A percentile compares a stretch with the other conserved stretches of the same genome.
Evolutionary conservation across 208 protist genomes (phyloP).

Genomic region (Wallacemonas sp.): DNA sequence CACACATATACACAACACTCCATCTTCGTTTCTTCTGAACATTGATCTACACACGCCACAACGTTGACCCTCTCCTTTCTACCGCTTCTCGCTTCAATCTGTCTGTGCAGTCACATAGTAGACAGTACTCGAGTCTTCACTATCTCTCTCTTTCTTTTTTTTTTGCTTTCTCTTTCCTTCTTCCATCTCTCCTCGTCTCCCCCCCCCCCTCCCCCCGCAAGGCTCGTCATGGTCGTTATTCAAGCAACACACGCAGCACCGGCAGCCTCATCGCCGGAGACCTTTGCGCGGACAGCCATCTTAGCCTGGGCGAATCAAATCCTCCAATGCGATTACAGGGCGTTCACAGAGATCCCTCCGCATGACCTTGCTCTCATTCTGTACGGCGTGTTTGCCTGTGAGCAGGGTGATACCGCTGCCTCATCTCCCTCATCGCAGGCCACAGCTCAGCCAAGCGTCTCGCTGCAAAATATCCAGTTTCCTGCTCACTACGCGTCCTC

Average conservation of each 20-base stretch:
- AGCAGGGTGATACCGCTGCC: not conserved
- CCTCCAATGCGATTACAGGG: conserved; percentile 32
- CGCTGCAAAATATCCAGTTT: conserved; percentile 53
- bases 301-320: conserved; percentile 61
- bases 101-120: too few relatives aligned
- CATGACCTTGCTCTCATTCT: conserved; percentile 71
- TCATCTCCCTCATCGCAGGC: too few relatives aligned
- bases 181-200: too few relatives aligned
- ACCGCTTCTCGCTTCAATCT: too few relatives aligned
- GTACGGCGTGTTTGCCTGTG: conserved; percentile 44
- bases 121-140: too few relatives aligned
- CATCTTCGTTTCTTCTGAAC: not conserved
- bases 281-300: conserved; percentile 59
- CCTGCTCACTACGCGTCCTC: conserved; percentile 9
- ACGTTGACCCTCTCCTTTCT: too few relatives aligned
- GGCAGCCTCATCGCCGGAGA: conserved; percentile 6
- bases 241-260: not conserved
- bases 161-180: too few relatives aligned
- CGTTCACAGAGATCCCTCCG: conserved; percentile 55
- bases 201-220: too few relatives aligned
- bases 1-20: not conserved
- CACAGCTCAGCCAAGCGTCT: conserved; percentile 28
- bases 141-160: too few relatives aligned
- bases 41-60: too few relatives aligned
- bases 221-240: conserved; percentile 2